Base-by-base conservation (phyloP, 202 grass and related monocot species). In the Carex sylvatica region DNA sequence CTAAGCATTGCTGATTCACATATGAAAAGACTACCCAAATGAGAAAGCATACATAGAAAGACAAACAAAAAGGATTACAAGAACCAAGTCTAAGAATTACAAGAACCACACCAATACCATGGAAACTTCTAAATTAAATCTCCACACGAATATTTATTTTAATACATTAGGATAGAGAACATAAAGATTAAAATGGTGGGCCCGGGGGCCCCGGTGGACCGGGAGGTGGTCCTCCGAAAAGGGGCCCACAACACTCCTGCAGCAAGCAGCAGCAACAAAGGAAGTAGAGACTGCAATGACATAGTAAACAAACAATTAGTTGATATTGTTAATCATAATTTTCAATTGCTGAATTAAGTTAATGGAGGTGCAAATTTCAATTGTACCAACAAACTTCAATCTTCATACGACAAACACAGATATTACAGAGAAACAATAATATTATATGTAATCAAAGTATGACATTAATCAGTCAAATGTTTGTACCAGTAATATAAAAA, bases 251-350 rank as follows among this genome's bases (percentile, higher is more conserved):
- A 24, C 83, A 92, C 35, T 96, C 80, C 61, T 92, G 85, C 16
- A 92, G 55, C 56, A 90, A 47, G 75, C 88, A 89, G 75, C 92
- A 90, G 62, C 90, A 95, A 70, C 88, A 92, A 14, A 95, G 86
- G 28, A 86, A 61, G 75, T 89, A 87, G 62, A 92, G 74, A 71
- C 85, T 92, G 93, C 80, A 86, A 70, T 35, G 40, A 23, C 6
- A 51, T 14, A 58, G 52, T 58, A 26, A 77, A 18, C 6, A 56
- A 70, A 74, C 14, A 86, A 80, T 65, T 18, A 85, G 26, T 28
- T 42, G 23, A 76, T 18, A 31, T 14, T 9, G 20, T 71, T 46
- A 47, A 7, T 69, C 31, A 69, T 40, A 69, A 40, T 6, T 40
- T 40, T 40, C 35, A 40, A 69, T 70, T 2, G n/a, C 16, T 46